phyloP scores from a whole-genome alignment of 176 grass and related monocot species.

The Paspalum vaginatum region DNA sequence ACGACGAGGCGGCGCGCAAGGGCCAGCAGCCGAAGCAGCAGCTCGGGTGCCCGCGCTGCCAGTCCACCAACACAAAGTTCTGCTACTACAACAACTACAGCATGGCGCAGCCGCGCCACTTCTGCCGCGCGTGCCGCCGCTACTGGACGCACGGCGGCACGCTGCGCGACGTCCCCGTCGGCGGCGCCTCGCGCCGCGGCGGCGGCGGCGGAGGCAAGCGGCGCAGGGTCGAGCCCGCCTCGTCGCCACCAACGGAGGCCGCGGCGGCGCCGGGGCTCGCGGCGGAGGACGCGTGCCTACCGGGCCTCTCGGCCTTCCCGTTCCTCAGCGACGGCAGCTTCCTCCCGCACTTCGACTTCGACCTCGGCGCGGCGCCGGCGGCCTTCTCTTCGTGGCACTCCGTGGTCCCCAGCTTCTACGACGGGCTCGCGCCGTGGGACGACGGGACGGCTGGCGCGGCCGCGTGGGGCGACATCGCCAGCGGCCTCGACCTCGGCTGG shows the following conservation, averaged over 20 bases:
- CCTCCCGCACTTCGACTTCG: slow-evolving; percentile 38
- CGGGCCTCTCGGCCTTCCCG: slow-evolving; percentile 31
- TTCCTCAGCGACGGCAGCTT: slow-evolving; percentile 48
- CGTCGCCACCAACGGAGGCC: no score
- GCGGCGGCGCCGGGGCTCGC: no score
- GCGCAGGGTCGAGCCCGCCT: slow-evolving; percentile 14
- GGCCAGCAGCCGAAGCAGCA: slow-evolving; percentile 11
- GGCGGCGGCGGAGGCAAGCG: slow-evolving; percentile 60
- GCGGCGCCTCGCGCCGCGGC: slow-evolving; percentile 53
- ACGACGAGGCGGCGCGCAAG: background rate
- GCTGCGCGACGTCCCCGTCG: slow-evolving; percentile 84
- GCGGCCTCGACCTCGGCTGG: slow-evolving; percentile 43
- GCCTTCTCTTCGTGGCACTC: slow-evolving; percentile 26
- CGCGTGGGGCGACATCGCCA: slow-evolving; percentile 41
- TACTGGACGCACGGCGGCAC: slow-evolving; percentile 92
- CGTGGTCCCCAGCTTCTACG: background rate
- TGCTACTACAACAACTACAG: slow-evolving; percentile 99
- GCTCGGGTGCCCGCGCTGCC: slow-evolving; percentile 78
- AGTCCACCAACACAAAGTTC: slow-evolving; percentile 89
- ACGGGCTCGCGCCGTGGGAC: slow-evolving; percentile 34
- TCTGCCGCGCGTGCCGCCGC: slow-evolving; percentile 81
- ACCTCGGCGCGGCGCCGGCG: slow-evolving; percentile 20
- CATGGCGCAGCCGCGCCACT: slow-evolving; percentile 84
- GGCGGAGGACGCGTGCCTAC: background rate
- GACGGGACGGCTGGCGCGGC: background rate